phyloP scores from a whole-genome alignment of 78 protist genomes.

The Cavenderia fasciculata region DNA sequence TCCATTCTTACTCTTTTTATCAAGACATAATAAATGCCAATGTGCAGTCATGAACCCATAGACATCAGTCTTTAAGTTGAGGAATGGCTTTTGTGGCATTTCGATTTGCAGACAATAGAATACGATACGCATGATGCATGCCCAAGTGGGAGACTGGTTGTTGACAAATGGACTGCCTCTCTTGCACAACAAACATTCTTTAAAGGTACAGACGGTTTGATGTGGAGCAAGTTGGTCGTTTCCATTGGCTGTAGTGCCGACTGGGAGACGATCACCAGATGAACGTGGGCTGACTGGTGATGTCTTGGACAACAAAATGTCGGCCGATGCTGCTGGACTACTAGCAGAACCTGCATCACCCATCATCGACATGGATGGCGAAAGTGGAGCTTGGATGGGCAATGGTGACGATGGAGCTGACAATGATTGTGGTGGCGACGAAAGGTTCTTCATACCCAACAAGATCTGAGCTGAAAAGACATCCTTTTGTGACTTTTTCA shows the following conservation, averaged over 20 bases:
- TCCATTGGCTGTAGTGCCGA: background rate
- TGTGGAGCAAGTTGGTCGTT: background rate
- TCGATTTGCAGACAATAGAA: conserved; percentile 62
- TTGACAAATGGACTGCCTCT: conserved; percentile 57
- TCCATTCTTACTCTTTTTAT: conserved; percentile 51
- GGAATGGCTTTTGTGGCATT: conserved; percentile 46
- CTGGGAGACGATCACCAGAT: background rate
- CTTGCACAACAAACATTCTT: conserved; percentile 55
- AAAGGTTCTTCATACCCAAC: conserved; percentile 49
- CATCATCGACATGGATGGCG: conserved; percentile 4
- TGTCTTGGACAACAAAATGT: background rate
- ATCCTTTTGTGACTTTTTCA: no score
- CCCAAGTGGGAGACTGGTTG: conserved; percentile 75
- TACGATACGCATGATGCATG: conserved; percentile 65
- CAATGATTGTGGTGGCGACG: background rate
- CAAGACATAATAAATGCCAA: conserved; percentile 70
- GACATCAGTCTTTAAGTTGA: conserved; percentile 61
- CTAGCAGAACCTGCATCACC: background rate
- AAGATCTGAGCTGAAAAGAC: conserved; percentile 40
- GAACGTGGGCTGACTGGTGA: background rate
- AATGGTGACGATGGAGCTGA: conserved; percentile 63
- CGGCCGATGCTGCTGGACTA: background rate
- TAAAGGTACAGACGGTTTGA: conserved; percentile 19
- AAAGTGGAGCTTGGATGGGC: conserved; percentile 24
- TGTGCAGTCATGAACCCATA: conserved; percentile 76